These are phyloP conservation scores for Pythium oligandrum DNA, from an alignment of 352 stramenopile species.

Conservation along the genomic window DNA sequence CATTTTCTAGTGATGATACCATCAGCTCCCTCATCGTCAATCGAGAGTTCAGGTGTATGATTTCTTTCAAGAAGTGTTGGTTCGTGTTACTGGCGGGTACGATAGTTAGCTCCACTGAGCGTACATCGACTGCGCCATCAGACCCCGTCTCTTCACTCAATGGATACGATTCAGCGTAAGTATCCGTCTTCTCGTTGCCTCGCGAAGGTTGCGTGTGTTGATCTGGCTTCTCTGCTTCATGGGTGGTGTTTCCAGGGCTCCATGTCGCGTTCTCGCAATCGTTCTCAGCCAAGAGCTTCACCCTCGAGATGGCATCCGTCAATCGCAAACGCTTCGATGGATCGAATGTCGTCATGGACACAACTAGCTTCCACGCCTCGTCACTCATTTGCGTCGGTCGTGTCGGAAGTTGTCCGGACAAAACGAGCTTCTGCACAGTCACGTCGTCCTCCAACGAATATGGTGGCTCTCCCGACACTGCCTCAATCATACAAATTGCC, in stretches of 20 bases:
- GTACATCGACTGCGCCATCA: no score
- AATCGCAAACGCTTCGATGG: background rate
- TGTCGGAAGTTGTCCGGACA: background rate
- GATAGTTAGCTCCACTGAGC: no score
- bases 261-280: background rate
- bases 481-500: constrained; percentile 19
- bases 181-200: constrained; percentile 12
- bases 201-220: no score
- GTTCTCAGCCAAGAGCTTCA: background rate
- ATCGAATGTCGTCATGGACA: background rate
- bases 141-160: no score
- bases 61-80: no score
- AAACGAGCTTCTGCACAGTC: background rate
- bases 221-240: no score
- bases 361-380: background rate
- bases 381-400: background rate
- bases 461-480: background rate
- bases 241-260: no score
- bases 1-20: no score
- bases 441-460: background rate
- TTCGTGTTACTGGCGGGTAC: no score
- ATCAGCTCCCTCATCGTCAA: no score
- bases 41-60: no score
- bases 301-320: background rate
- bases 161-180: constrained; percentile 4